Percentiles rank a stretch among this genome's conserved stretches.
These are phyloP conservation scores for Oryza nivara DNA, from an alignment of 176 grass and related monocot genomes.

Conservation along the genomic window DNA sequence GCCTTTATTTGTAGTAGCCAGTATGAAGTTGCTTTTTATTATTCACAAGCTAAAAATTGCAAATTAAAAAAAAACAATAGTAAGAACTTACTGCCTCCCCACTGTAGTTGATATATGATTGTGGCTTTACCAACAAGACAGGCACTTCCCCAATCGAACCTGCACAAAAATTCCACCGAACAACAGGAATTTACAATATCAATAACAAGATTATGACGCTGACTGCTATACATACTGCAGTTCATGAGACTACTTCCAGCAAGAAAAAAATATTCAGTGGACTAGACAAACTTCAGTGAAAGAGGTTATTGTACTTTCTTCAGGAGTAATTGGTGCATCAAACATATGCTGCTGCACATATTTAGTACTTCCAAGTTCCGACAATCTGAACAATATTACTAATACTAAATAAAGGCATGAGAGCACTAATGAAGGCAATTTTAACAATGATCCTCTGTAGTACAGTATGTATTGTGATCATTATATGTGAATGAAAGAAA, in stretches of 20 bases:
- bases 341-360: neutral
- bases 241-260: constrained; percentile 2
- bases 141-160: constrained; percentile 91
- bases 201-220: constrained; percentile 18
- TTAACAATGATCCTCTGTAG: constrained; percentile 5
- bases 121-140: constrained; percentile 84
- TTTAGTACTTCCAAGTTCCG: constrained; percentile 32
- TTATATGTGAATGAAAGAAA: neutral
- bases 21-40: neutral
- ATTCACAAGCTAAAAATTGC: constrained; percentile 12
- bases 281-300: constrained; percentile 18
- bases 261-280: constrained; percentile 24
- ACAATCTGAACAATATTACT: constrained; percentile 1
- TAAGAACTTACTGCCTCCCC: constrained; percentile 76
- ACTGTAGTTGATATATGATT: constrained; percentile 94
- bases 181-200: constrained; percentile 20
- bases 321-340: constrained; percentile 20
- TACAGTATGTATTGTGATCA: neutral
- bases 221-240: neutral
- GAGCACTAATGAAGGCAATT: neutral
- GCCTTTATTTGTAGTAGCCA: constrained; percentile 22
- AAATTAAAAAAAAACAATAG: constrained; percentile 19
- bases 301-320: constrained; percentile 13
- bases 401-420: constrained; percentile 3
- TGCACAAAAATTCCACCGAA: constrained; percentile 56